Percentiles rank a stretch among this genome's conserved stretches.
Conservation (phyloP, 148 eudicot species). For the Gaultheria prostrata region DNA sequence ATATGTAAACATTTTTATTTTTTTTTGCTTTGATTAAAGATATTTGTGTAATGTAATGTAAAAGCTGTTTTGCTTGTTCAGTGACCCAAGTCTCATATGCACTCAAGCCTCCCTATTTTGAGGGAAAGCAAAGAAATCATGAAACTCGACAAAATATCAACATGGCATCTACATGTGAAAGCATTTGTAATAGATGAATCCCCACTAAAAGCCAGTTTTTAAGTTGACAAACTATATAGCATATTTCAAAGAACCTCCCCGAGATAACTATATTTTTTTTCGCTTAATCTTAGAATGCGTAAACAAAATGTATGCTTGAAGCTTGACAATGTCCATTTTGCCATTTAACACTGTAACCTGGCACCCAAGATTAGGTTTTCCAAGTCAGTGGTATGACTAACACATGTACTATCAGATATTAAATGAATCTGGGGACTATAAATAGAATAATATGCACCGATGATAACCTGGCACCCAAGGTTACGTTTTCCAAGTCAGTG, state of each 20-base stretch:
- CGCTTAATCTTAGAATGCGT: no score
- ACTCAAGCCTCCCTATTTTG: neutral
- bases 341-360: neutral
- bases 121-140: neutral
- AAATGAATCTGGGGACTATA: no score
- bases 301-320: neutral
- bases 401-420: neutral
- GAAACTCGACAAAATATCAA: neutral
- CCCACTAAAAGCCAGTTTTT: neutral
- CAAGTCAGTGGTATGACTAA: slow-evolving; percentile 2
- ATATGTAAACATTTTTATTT: neutral
- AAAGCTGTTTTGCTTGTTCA: neutral
- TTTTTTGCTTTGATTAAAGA: neutral
- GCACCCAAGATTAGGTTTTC: neutral
- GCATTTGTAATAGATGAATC: neutral
- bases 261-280: neutral
- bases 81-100: neutral
- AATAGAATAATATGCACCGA: neutral
- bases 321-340: neutral
- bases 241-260: neutral
- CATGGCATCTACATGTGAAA: neutral
- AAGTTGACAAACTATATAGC: neutral
- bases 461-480: neutral
- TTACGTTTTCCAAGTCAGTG: neutral
- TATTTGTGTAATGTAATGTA: neutral